Conservation (phyloP, 108 stramenopile species). For the Asterionellopsis glacialis region DNA sequence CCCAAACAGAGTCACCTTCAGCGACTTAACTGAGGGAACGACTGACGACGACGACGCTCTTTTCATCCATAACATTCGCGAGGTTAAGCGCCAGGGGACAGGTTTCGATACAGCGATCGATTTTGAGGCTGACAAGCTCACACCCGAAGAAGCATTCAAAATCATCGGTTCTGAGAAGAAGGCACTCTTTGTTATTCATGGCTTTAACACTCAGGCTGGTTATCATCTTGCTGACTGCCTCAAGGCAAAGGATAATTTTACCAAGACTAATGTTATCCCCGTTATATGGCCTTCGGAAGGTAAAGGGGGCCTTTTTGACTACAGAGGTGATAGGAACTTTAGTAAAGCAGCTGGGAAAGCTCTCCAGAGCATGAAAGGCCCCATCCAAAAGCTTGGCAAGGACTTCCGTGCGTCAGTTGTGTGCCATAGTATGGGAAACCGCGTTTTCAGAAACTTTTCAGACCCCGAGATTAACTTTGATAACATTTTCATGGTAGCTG, state of each 20-base stretch:
- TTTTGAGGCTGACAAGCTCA: neutral
- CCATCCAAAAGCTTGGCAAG: neutral
- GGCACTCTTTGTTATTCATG: conserved; percentile 2
- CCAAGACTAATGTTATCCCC: neutral
- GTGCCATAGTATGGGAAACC: conserved; percentile 1
- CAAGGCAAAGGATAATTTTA: neutral
- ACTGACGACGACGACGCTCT: neutral
- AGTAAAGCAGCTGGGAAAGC: too few relatives aligned
- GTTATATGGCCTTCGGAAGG: neutral
- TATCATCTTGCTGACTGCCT: neutral
- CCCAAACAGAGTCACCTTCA: neutral
- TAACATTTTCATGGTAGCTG: conserved; percentile 1
- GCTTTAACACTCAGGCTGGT: neutral
- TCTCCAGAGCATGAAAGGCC: neutral
- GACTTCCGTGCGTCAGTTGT: neutral
- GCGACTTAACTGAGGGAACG: neutral
- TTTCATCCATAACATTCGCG: neutral
- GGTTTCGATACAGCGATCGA: neutral
- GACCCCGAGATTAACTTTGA: neutral
- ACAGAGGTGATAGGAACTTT: too few relatives aligned
- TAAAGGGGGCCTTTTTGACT: too few relatives aligned
- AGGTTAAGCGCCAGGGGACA: neutral
- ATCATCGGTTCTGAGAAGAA: neutral
- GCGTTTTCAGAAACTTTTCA: neutral
- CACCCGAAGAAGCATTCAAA: neutral